Evolutionary conservation across 2,329 filamentous ascomycete genomes (phyloP), one percentile per base, ranked within the genome.

Genomic region (Rhytidhysteron rufulum): DNA sequence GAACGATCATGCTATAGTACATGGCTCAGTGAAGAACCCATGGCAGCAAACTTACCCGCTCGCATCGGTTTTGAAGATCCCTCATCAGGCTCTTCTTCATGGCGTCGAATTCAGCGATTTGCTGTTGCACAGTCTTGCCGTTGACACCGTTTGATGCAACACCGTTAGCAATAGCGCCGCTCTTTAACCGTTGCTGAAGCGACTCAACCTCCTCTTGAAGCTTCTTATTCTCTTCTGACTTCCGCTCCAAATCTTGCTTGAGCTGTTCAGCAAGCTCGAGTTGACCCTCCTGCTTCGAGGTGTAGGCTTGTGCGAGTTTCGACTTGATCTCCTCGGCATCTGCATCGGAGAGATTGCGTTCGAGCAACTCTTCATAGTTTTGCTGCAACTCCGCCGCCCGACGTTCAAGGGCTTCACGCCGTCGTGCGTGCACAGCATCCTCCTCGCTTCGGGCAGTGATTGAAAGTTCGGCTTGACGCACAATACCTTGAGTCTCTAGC

Each of bases 61-160:
- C 93, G 68, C 93, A 98, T 46, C 93, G 85, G 74, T 98, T 97
- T 69, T 98, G 93, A 51, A 98, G 74, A 68, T 98, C 93, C 42
- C 93, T 87, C 93, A 98, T 98, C 53, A 98, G 76, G 51, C 87
- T 95, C 80, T 98, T 98, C 82, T 98, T 98, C 90, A 98, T 98
- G 44, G 88, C 86, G 67, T 98, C 93, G 56, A 98, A 98, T 64
- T 98, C 93, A 43, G 91, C 88, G 67, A 98, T 95, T 71, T 97
- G 93, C 71, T 98, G 91, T 64, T 95, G 89, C 32, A 97, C 81
- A 10, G 88, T 94, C 77, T 95, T 95, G 75, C 86, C 86, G 57
- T 87, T 88, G 46, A 65, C 65, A 60, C 84, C 68, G 37, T 73
- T 69, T 2, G 62, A 58, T 13, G 69, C 65, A 16, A 71, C 67